Conservation (phyloP, 805 yeast species). For the Yarrowia sp. region DNA sequence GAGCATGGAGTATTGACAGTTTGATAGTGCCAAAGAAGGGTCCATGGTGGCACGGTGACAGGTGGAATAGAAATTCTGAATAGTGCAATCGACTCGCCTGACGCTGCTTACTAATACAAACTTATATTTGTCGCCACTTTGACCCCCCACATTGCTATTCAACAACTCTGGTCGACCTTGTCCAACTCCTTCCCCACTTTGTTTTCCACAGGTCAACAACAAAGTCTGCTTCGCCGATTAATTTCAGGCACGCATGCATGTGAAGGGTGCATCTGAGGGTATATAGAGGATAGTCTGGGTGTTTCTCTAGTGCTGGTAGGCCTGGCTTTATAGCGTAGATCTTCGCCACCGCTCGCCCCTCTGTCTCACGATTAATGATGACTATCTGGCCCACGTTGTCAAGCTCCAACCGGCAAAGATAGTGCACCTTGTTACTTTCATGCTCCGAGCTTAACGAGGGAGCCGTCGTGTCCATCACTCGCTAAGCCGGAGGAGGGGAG, state of each 20-base stretch:
- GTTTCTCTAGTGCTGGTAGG: too few species aligned
- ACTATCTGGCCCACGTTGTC: conserved; percentile 5
- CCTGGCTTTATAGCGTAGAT: too few species aligned
- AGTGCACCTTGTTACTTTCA: conserved; percentile 18
- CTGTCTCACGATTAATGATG: conserved; percentile 10
- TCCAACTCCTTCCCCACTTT: conserved; percentile 4
- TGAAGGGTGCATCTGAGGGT: background rate
- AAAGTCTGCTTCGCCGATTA: conserved; percentile 22
- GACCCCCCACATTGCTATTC: background rate
- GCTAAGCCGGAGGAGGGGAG: background rate
- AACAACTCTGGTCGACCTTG: conserved; percentile 2
- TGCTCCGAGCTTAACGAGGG: conserved; percentile 27
- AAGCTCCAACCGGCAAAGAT: conserved; percentile 5
- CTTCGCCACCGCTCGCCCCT: too few species aligned
- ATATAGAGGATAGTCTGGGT: too few species aligned
- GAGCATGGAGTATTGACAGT: background rate
- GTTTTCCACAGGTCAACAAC: conserved; percentile 7
- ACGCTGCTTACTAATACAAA: too few species aligned
- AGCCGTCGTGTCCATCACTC: conserved; percentile 16
- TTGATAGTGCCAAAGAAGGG: too few species aligned
- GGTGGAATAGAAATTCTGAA: too few species aligned
- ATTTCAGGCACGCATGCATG: conserved; percentile 27
- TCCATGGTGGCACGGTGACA: too few species aligned
- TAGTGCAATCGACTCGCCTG: too few species aligned
- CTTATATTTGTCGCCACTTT: too few species aligned